Evolutionary conservation across 306 rosid genomes (phyloP), one percentile per base, ranked within the genome.

Genomic region (Dalbergia cultrata): DNA sequence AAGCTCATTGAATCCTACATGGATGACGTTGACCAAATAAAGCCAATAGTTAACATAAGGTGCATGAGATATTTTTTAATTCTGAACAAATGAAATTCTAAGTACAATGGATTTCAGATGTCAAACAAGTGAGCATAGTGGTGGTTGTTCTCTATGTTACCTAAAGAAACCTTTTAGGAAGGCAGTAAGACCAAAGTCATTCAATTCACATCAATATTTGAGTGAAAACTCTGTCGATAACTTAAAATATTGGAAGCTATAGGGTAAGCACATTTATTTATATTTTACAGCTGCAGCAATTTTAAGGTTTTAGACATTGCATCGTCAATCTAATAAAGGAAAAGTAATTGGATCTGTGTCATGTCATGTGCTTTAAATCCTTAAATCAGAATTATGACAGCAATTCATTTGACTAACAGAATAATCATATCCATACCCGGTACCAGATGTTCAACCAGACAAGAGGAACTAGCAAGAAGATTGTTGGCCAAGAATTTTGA

Each of bases 401-500:
- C 19, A 35, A 59, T 49, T 21, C 9, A 47, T 75, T 68, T 56
- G 44, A 77, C 44, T 9, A 18, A 16, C 19, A 62, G 62, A 72
- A 67, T 7, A 52, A 69, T n/a, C 8, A 45, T 26, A 70, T 59
- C 37, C 92, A 7, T 95, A 95, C 99, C 97, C 99, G 93, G 78
- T 91, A 95, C 99, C 99, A 95, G 56, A 93, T 4, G 66, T 95
- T 95, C 85, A 95, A 87, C 98, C 96, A 93, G 69, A 80, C 63
- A 60, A 95, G 98, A 18, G 99, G 99, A 74, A 95, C 57, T 47
- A 95, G 50, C 85, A 95, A 89, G 90, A 95, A 91, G 34, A 88
- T 63, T 11, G 99, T 93, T n/a, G 99, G 99, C 99, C 99, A 95
- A 11, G 98, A 86, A 67, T 91, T 84, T 79, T 95, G 99, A 60